Base-by-base conservation (phyloP, 495 filamentous ascomycete species). In the Chaetomium tenue region DNA sequence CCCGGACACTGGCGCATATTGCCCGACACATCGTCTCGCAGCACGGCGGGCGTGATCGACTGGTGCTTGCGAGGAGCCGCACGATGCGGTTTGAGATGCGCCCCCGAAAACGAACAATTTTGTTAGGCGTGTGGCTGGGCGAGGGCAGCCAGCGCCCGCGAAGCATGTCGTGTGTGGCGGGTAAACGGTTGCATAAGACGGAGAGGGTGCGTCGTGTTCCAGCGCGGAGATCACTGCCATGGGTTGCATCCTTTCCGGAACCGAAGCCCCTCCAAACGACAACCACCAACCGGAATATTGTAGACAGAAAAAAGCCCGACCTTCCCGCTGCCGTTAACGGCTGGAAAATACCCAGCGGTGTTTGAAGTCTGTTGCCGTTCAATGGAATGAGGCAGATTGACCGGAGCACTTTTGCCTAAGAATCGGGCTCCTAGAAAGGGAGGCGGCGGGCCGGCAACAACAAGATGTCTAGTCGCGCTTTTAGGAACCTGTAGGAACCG, bases 111-210 rank as follows among this genome's bases (percentile, higher is more conserved):
- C 42, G 40, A 46, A 58, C 50, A 58, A 70, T 40, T 42, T 61
- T 61, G 63, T 65, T 65, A 56, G 64, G 20, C 50, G 26, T 9
- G 50, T 51, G 56, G 57, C 64, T 57, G 59, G 30, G 6, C 23
- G 20, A 30, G 7, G 37, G 5, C 20, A 53, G 7, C 6, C 28
- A 44, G 42, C 13, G 37, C 12, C 48, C n/a, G 2, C 28, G 23
- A 8, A 44, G 25, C 22, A 28, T 26, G 51, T 60, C 18, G 20
- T n/a, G 54, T 65, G 61, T 71, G 64, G 61, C 67, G 68, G 68
- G 23, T 72, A 72, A 70, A 68, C 44, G 61, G 50, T 64, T 63
- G 71, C 70, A 68, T 74, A 65, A 73, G 66, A 74, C 67, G 63
- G 60, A 22, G 37, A 55, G 33, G 47, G 63, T 59, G 60, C 54